Evolutionary conservation across 345 rosid species (phyloP), one percentile per base, ranked within the genome.

Genomic region (Raphanus sativus): DNA sequence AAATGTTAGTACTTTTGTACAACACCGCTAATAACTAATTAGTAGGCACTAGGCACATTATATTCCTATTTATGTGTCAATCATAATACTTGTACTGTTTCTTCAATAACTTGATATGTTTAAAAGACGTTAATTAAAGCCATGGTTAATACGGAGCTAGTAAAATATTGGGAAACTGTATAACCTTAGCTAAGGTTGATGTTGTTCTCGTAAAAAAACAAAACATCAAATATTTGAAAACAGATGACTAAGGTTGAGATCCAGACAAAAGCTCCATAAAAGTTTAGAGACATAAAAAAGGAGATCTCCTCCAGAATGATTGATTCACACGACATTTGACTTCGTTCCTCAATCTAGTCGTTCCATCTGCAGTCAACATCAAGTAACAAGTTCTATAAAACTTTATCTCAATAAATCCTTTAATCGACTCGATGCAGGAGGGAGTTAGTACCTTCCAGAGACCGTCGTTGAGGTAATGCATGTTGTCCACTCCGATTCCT

Each of bases 401-500:
- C 67, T 40, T 29, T 17, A 5, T 9, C 10, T 6, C 21, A 1
- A 62, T 1, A 62, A 29, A 29, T 62, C 52, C 24, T 62, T 11
- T 28, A 6, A 52, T 21, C 17, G 24, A 13, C 24, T 9, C n/a
- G 0, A 67, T 26, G 56, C 58, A 33, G 15, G 64, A 62, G 64
- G 21, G 21, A 5, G 24, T 38, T 4, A 17, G 21, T 52, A 89
- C 99, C 98, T 96, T 93, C 99, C 98, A 96, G 38, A 96, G 94
- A 72, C 98, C 98, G 76, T 93, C 99, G 56, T 93, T 96, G 70
- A 93, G 97, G 83, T 93, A 96, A 86, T 96, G 99, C 98, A 96
- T 89, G 82, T 84, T 93, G 85, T 96, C 99, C 73, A 96, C 93
- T 36, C 98, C 99, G 32, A 96, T 96, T 64, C 99, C 99, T 81